Conservation (phyloP, 2,329 filamentous ascomycete genomes). For the Raffaelea ambrosiae region DNA sequence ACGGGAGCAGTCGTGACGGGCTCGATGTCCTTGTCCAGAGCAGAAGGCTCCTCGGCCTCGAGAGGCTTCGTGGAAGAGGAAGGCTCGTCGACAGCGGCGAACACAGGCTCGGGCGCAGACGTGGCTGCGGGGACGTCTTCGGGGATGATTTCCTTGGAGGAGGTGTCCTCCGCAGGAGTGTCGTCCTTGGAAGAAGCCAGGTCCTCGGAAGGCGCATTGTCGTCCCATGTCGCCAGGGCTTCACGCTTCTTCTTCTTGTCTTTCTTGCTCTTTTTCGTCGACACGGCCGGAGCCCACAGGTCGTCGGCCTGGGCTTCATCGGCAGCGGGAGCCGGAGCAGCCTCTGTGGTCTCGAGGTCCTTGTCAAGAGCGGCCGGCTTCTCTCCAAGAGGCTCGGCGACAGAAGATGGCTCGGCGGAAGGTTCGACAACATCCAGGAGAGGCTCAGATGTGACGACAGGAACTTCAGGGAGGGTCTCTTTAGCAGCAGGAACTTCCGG, state of each 20-base stretch:
- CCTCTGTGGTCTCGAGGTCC: background rate
- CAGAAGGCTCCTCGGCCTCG: background rate
- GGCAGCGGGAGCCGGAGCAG: background rate
- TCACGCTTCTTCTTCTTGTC: background rate
- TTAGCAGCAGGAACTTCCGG: too few species aligned
- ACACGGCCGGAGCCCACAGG: background rate
- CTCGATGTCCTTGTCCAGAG: background rate
- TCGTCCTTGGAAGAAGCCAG: background rate
- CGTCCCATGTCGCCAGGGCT: background rate
- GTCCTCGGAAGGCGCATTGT: background rate
- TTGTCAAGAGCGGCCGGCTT: background rate
- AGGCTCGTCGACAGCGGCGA: too few species aligned
- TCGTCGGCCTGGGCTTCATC: background rate
- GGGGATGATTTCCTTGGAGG: background rate
- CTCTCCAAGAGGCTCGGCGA: background rate
- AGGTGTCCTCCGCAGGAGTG: background rate
- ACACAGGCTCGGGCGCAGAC: too few species aligned
- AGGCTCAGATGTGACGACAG: too few species aligned
- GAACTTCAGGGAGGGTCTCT: background rate
- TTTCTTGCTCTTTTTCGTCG: background rate
- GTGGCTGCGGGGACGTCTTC: background rate
- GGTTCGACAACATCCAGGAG: too few species aligned
- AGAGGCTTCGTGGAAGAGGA: too few species aligned
- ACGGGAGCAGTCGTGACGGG: background rate
- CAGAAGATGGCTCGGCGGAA: background rate